Percentiles rank a stretch among this genome's conserved stretches.
Evolutionary conservation across 441 rosid species (phyloP).

Genomic region (Pelargonium citronellum): DNA sequence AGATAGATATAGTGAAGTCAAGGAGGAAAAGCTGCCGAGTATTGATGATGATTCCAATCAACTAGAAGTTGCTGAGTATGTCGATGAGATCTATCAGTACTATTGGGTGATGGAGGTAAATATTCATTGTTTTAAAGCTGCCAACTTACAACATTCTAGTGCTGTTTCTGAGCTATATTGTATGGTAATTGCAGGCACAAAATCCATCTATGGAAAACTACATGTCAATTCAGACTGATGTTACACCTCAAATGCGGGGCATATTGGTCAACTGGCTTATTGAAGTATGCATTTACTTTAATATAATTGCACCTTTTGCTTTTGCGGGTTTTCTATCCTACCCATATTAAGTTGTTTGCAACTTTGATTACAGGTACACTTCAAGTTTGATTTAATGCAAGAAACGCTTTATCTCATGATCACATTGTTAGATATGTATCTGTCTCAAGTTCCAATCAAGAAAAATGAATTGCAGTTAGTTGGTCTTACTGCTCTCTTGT

Average conservation of each 20-base stretch:
- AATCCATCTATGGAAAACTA: slow-evolving; percentile 47
- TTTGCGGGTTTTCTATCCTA: neutral
- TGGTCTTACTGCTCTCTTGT: slow-evolving; percentile 75
- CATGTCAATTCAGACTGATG: slow-evolving; percentile 51
- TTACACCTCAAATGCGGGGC: slow-evolving; percentile 72
- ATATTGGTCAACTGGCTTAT: slow-evolving; percentile 89
- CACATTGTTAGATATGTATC: slow-evolving; percentile 61
- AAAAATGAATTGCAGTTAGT: slow-evolving; percentile 80
- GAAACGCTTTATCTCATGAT: slow-evolving; percentile 86
- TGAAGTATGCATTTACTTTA: slow-evolving; percentile 46
- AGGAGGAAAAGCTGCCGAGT: slow-evolving; percentile 46
- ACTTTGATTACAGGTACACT: slow-evolving; percentile 62
- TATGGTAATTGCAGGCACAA: slow-evolving; percentile 46
- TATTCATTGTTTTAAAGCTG: slow-evolving; percentile 14
- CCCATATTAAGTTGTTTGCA: neutral
- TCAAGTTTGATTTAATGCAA: slow-evolving; percentile 70
- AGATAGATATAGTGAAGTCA: slow-evolving; percentile 40
- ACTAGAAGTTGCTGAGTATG: slow-evolving; percentile 91
- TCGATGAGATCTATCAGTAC: slow-evolving; percentile 81
- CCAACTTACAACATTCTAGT: too few species aligned
- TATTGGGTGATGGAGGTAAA: slow-evolving; percentile 85
- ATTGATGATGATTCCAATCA: slow-evolving; percentile 74
- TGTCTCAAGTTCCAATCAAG: slow-evolving; percentile 62
- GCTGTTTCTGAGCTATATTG: slow-evolving; percentile 8
- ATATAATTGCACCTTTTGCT: neutral